Evolutionary conservation across 441 rosid genomes (phyloP).

Genomic region (Pelargonium fulgidum): DNA sequence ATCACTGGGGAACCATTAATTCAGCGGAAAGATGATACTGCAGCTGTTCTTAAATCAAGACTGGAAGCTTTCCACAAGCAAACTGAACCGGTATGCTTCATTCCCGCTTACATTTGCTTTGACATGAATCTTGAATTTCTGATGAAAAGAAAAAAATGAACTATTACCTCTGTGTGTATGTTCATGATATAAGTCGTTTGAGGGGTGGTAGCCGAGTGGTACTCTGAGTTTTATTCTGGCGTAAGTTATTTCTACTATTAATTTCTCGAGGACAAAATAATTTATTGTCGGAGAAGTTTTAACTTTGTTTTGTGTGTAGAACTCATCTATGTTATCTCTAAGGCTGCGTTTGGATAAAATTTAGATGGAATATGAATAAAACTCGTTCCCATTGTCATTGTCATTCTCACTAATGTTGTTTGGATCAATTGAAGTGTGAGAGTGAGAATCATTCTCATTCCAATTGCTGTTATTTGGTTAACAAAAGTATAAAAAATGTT

Average conservation of each 20-base stretch:
- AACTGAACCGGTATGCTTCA: constrained; percentile 45
- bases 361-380: too few relatives aligned
- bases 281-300: neutral
- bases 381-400: too few relatives aligned
- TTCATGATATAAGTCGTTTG: neutral
- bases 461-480: too few relatives aligned
- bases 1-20: constrained; percentile 57
- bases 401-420: too few relatives aligned
- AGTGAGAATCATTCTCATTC: too few relatives aligned
- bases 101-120: neutral
- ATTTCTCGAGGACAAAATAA: neutral
- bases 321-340: neutral
- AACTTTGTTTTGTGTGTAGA: neutral
- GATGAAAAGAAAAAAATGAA: neutral
- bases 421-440: too few relatives aligned
- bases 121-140: constrained; percentile 6
- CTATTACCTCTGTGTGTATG: neutral
- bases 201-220: neutral
- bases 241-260: neutral
- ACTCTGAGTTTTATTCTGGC: neutral
- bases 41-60: constrained; percentile 52
- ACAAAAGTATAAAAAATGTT: too few relatives aligned
- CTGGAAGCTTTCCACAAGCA: constrained; percentile 52
- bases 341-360: too few relatives aligned
- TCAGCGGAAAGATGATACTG: constrained; percentile 59